These are phyloP conservation scores for Gamarada debralockiae DNA, from an alignment of 495 filamentous ascomycete genomes.

Conservation along the genomic window DNA sequence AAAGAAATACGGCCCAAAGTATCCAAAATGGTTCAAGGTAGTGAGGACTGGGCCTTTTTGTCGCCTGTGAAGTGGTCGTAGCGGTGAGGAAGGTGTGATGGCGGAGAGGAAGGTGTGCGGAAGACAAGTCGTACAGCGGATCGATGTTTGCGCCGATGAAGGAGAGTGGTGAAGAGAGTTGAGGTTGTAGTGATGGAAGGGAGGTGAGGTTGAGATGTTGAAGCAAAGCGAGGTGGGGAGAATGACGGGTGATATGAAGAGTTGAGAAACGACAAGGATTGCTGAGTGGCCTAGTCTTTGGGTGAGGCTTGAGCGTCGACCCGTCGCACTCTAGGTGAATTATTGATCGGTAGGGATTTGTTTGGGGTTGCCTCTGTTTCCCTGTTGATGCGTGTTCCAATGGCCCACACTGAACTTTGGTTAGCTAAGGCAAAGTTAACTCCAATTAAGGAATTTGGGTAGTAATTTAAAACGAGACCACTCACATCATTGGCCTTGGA, in stretches of 20 bases:
- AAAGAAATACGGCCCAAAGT: not conserved
- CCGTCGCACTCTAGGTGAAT: no score
- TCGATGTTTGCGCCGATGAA: conserved; percentile 19
- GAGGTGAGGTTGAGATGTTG: not conserved
- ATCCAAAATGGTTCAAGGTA: not conserved
- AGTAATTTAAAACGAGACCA: no score
- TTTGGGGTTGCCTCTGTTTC: no score
- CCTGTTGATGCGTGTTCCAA: no score
- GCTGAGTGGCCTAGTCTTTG: not conserved
- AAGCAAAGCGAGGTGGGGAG: not conserved
- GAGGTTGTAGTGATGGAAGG: not conserved
- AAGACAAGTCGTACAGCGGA: not conserved
- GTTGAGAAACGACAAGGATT: not conserved
- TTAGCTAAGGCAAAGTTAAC: no score
- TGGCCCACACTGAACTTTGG: no score
- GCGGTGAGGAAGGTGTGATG: conserved; percentile 7
- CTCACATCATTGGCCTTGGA: not conserved
- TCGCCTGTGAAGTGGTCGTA: not conserved
- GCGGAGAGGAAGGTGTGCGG: conserved; percentile 21
- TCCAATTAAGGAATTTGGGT: no score
- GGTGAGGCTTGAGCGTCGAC: no score
- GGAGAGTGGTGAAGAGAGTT: conserved; percentile 14
- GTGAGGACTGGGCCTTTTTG: not conserved
- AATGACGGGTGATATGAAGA: not conserved
- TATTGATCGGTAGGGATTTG: no score